Evolutionary conservation across 1,284 basidiomycete genomes (phyloP).

Genomic region (Schizopora paradoxa): DNA sequence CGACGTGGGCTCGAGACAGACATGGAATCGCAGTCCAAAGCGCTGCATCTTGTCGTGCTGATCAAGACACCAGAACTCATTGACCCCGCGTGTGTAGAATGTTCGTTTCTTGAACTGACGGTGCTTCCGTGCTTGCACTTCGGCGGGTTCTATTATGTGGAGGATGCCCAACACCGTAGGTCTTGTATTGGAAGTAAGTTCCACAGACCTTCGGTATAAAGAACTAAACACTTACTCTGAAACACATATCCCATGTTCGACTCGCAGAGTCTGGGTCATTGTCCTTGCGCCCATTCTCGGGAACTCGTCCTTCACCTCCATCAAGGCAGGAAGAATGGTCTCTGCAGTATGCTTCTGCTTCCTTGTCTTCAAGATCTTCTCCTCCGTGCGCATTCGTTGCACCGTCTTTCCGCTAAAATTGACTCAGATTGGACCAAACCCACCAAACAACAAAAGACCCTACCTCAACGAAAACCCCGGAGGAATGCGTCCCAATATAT

Average conservation of each 20-base stretch:
- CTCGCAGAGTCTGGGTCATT: neutral
- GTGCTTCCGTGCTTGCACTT: slow-evolving; percentile 4
- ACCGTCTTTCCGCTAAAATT: no score
- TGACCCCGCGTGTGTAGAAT: slow-evolving; percentile 12
- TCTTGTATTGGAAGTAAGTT: neutral
- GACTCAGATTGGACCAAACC: no score
- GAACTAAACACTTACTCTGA: slow-evolving; percentile 1
- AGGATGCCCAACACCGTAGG: neutral
- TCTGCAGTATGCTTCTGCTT: neutral
- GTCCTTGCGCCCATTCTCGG: slow-evolving; percentile 5
- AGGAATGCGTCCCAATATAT: no score
- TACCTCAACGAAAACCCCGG: no score
- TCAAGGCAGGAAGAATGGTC: neutral
- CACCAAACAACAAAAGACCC: no score
- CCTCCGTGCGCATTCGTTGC: neutral
- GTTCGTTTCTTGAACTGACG: slow-evolving; percentile 2
- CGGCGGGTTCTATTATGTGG: neutral
- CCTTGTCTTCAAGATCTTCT: neutral
- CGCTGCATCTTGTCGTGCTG: slow-evolving; percentile 19
- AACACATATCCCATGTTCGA: slow-evolving; percentile 3
- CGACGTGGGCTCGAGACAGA: slow-evolving; percentile 13
- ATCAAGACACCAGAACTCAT: slow-evolving; percentile 18
- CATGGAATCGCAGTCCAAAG: slow-evolving; percentile 17
- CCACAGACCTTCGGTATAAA: neutral
- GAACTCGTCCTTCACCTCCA: neutral